These are phyloP conservation scores for Dittrichia graveolens DNA, from an alignment of 129 eudicot genomes.

Conservation along the genomic window DNA sequence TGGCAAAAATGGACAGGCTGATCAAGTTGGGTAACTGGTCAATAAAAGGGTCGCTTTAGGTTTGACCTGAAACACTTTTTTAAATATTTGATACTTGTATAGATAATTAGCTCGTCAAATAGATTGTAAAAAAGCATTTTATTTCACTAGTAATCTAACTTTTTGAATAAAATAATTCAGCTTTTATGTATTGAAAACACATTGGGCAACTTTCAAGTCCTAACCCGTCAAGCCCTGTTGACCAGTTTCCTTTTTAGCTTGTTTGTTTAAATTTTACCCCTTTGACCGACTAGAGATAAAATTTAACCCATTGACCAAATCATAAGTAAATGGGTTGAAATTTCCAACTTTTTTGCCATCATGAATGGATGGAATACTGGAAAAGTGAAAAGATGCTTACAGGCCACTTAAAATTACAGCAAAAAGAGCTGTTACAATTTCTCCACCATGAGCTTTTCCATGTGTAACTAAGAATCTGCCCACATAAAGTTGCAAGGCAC, in stretches of 20 bases:
- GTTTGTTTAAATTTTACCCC: neutral
- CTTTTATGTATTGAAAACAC: neutral
- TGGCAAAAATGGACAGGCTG: neutral
- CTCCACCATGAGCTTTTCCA: slow-evolving; percentile 90
- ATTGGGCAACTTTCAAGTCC: neutral
- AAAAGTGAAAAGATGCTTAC: slow-evolving; percentile 53
- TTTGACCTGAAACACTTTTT: neutral
- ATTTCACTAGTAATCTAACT: neutral
- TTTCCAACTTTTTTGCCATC: neutral
- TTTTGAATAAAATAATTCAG: neutral
- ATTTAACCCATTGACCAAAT: neutral
- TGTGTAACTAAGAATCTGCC: slow-evolving; percentile 74
- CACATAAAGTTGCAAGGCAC: slow-evolving; percentile 97
- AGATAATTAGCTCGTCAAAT: neutral
- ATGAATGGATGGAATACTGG: slow-evolving; percentile 12
- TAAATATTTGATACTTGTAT: neutral
- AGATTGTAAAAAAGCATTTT: neutral
- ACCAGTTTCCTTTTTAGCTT: neutral
- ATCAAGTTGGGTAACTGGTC: neutral
- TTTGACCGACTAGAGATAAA: neutral
- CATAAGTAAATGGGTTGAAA: neutral
- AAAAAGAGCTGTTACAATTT: slow-evolving; percentile 84
- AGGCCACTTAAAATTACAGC: slow-evolving; percentile 95
- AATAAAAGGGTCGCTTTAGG: neutral
- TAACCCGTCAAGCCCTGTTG: neutral